Evolutionary conservation across 2,329 filamentous ascomycete genomes (phyloP), one percentile per base, ranked within the genome.

Genomic region (Calcarisporium arbuscula): DNA sequence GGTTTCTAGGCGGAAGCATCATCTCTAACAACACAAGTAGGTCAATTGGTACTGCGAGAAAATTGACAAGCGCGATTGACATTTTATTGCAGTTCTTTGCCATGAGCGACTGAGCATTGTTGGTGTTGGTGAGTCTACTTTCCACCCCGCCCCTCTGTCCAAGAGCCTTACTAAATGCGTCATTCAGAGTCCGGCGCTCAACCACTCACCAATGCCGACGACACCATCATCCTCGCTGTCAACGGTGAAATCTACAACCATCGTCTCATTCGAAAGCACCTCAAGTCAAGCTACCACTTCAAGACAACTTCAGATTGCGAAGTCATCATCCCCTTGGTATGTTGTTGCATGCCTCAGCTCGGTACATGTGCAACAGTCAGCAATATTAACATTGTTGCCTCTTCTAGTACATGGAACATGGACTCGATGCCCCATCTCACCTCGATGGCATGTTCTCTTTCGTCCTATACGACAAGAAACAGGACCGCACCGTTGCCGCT

Each of bases 221-320:
- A 80, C 47, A 82, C 74, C 52, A 82, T 98, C 53, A 81, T 90
- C 45, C 79, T 98, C 42, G 90, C 92, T 46, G 92, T 96, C 77
- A 98, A 98, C 65, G 92, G 92, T 65, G 92, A 98, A 63, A 98
- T 98, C 61, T 98, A 98, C 76, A 98, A 98, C 80, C 92, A 98
- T 69, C 85, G 90, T 58, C 77, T 95, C 54, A 74, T 98, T 55
- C 83, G 92, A 58, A 96, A 95, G 68, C 71, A 72, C 51, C 70
- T 95, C 52, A 86, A 86, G 66, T 78, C 71, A 41, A 76, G 80
- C 23, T 95, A 95, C 65, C 82, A 89, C 64, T 98, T 96, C 80
- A 95, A 95, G 80, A 98, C 92, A 47, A 84, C 92, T 57, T 96
- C 90, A 23, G 92, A 98, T 58, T 98, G 92, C 66, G 92, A 98